A percentile compares a stretch with the other conserved stretches of the same genome.
phyloP scores from a whole-genome alignment of 2,329 filamentous ascomycete species.

The Meredithiella fracta region DNA sequence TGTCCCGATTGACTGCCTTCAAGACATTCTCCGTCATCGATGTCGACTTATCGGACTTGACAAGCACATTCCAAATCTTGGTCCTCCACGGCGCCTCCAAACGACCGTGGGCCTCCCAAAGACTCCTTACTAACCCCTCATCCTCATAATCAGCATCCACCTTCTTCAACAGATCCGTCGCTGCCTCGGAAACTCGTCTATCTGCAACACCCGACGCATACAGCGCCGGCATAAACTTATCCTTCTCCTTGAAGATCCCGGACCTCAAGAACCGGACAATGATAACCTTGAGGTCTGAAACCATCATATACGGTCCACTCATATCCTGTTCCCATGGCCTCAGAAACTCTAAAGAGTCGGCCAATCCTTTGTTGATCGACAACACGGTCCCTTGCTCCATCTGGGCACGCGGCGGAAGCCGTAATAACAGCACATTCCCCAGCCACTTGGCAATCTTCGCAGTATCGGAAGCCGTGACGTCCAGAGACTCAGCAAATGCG shows the following conservation, averaged over 20 bases:
- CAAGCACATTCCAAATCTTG: slow-evolving; percentile 57
- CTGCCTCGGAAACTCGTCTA: slow-evolving; percentile 64
- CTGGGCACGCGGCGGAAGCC: slow-evolving; percentile 16
- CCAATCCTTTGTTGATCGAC: slow-evolving; percentile 27
- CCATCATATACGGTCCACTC: slow-evolving; percentile 13
- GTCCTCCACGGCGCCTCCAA: slow-evolving; percentile 58
- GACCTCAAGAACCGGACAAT: slow-evolving; percentile 61
- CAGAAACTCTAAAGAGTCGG: slow-evolving; percentile 52
- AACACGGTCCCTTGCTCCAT: slow-evolving; percentile 1
- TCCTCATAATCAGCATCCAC: slow-evolving; percentile 61
- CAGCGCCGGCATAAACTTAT: slow-evolving; percentile 70
- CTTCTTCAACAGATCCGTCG: slow-evolving; percentile 76
- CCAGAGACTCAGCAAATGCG: slow-evolving; percentile 47
- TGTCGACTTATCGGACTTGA: slow-evolving; percentile 60
- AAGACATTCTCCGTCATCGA: slow-evolving; percentile 49
- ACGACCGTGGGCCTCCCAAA: slow-evolving; percentile 62
- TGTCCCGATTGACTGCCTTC: slow-evolving; percentile 39
- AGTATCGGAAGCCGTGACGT: slow-evolving; percentile 53
- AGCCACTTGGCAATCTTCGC: slow-evolving; percentile 59
- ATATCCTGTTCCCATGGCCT: slow-evolving; percentile 38
- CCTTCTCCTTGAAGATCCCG: slow-evolving; percentile 66
- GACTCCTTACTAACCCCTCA: slow-evolving; percentile 37
- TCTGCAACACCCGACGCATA: slow-evolving; percentile 73
- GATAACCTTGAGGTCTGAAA: slow-evolving; percentile 34
- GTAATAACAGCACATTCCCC: slow-evolving; percentile 56